Evolutionary conservation across 208 protist species (phyloP).

Genomic region (Phytomonas sp.): DNA sequence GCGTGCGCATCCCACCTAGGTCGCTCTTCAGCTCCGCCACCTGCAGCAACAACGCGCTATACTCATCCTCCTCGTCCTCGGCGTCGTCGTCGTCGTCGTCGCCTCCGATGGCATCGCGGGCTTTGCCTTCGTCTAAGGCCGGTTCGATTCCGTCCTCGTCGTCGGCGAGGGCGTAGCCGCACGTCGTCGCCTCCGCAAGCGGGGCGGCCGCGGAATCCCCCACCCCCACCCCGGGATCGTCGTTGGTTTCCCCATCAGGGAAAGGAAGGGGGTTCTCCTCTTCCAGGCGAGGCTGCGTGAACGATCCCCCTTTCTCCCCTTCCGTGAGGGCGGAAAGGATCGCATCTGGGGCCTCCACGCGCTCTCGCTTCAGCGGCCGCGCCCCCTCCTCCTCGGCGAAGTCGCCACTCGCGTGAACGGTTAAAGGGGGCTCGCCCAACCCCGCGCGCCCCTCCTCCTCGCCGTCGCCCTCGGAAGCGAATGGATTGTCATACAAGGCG

Average conservation of each 20-base stretch:
- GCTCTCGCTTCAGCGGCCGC: not conserved
- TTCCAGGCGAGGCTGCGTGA: not conserved
- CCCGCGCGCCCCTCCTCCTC: slow-evolving; percentile 3
- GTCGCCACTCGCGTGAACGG: not conserved
- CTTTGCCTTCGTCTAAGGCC: slow-evolving; percentile 7
- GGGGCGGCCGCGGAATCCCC: not conserved
- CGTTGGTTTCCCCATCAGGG: not conserved
- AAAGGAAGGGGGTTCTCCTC: not conserved
- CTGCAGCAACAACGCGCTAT: slow-evolving; percentile 25
- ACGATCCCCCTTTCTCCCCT: not conserved
- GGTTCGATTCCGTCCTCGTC: slow-evolving; percentile 15
- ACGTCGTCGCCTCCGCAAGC: not conserved
- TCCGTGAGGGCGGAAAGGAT: not conserved
- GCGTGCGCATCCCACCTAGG: slow-evolving; percentile 11
- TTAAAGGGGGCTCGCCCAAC: not conserved
- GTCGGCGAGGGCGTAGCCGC: slow-evolving; percentile 8
- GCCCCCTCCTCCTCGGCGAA: not conserved
- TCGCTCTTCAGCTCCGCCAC: slow-evolving; percentile 36
- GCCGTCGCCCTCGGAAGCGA: not conserved
- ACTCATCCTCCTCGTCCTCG: slow-evolving; percentile 17
- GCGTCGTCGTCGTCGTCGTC: slow-evolving; percentile 20
- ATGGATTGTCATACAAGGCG: not conserved
- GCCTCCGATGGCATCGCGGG: slow-evolving; percentile 3
- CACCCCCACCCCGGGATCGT: too few relatives aligned
- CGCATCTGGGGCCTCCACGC: not conserved